Evolutionary conservation across 495 filamentous ascomycete species (phyloP), one percentile per base, ranked within the genome.

Genomic region (Endocarpon pusillum): DNA sequence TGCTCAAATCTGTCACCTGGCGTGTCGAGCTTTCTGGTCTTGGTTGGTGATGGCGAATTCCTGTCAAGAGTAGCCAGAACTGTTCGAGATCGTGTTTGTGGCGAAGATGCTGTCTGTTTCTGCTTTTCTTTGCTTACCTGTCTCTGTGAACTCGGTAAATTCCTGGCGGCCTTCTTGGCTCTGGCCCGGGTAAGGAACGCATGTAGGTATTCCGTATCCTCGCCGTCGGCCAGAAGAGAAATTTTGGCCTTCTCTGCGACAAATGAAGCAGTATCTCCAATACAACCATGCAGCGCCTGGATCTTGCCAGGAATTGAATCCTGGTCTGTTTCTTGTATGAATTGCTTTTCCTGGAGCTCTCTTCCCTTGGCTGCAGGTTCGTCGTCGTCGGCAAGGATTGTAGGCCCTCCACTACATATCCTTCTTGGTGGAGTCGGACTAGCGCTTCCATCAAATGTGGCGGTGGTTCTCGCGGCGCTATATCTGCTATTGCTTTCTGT

Each of bases 161-260:
- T 25, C 42, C 67, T 69, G 41, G 59, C 68, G 19, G 63, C 67
- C 41, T 70, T 71, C 42, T 62, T 75, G 7, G 69, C 66, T 36
- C 66, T 65, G 11, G 71, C 70, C 29, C 64, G 68, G 35, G 59
- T 67, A 20, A 78, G 52, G 43, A 76, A 78, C 32, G 67, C 64
- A 40, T 69, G 71, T 17, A 78, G 58, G 15, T 75, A 42, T 31
- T 54, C 68, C 2, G 69, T 67, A 51, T 76, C 70, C 33, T 71
- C 67, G 39, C 64, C 58, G 33, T 57, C 57, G n/a, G 61, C 40
- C 14, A 27, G 18, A 36, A 10, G 11, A 10, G 21, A 12, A 1
- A 36, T 24, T 14, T 19, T 36, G 9, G 7, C 5, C 3, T 17
- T 24, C 10, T 23, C 28, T 14, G 28, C 24, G 3, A n/a, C n/a